Base-by-base conservation (phyloP, 805 yeast genomes). In the Wickerhamiella kazuoi region DNA sequence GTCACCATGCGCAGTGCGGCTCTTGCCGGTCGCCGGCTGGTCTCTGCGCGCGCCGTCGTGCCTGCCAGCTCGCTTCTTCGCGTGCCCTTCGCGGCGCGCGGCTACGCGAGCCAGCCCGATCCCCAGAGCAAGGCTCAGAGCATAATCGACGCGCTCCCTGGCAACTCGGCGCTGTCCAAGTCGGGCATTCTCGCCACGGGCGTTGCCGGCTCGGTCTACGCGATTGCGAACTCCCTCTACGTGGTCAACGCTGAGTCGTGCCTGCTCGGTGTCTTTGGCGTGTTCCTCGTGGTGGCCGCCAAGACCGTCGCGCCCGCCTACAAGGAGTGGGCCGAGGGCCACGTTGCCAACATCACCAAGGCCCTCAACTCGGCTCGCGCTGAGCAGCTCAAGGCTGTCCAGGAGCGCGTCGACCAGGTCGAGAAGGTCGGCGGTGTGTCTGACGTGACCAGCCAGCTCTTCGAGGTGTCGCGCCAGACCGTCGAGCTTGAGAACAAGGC, bases 151-250 rank as follows among this genome's bases (percentile, higher is more conserved):
- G 82, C 95, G 47, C 66, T 90, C 51, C 98, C 98, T 62, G 96
- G 96, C 61, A 78, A 73, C 74, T 73, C 74, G 55, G 68, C 73
- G 52, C 62, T 87, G 51, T 74, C 95, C 50, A 90, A 90, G 75
- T 83, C 96, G 46, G 95, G 96, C 58, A 72, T 86, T 57, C 69
- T 90, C 56, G 95, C 95, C 55, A 86, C 98, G 40, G 73, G 87
- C 45, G 74, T 94, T 45, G 96, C 96, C 46, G 97, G 94, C 42
- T 76, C 93, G 44, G 62, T 87, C 51, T 90, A 84, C 66, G 95
- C 94, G 49, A 77, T 90, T 59, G 79, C 95, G 54, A 83, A 82
- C 65, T 93, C 83, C 64, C 71, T 90, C 51, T 78, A 86, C 65
- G 81, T 90, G 51, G 70, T 90, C 57, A 93, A 87, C 64, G 96